Conservation (phyloP, 2,329 filamentous ascomycete species). For the Botrytis galanthina region DNA sequence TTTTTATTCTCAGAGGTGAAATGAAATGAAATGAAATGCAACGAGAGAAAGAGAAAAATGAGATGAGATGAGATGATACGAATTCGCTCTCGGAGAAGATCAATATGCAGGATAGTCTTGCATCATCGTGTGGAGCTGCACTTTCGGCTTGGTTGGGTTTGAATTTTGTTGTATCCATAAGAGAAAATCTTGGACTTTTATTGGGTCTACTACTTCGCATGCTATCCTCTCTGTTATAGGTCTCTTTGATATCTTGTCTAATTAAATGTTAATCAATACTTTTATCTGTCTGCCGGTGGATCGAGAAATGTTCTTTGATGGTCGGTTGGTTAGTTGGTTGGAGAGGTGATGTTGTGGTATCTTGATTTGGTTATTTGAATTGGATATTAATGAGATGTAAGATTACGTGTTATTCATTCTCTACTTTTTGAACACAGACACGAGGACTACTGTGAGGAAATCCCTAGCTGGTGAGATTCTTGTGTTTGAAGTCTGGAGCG, state of each 20-base stretch:
- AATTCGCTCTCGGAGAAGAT: background rate
- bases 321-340: background rate
- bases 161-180: too few species aligned
- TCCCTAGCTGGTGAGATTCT: too few species aligned
- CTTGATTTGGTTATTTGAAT: too few species aligned
- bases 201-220: background rate
- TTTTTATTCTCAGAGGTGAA: too few species aligned
- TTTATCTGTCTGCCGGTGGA: background rate
- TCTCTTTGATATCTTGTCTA: rapidly evolving
- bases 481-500: too few species aligned
- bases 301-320: background rate
- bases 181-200: background rate
- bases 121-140: background rate
- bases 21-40: too few species aligned
- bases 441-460: too few species aligned
- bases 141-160: too few species aligned
- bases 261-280: rapidly evolving
- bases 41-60: background rate
- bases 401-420: too few species aligned
- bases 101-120: background rate
- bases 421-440: too few species aligned
- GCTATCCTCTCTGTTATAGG: rapidly evolving
- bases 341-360: too few species aligned
- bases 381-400: too few species aligned
- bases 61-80: background rate